Conservation (phyloP, 169 alveolate species). For the Plasmodium blacklocki region DNA sequence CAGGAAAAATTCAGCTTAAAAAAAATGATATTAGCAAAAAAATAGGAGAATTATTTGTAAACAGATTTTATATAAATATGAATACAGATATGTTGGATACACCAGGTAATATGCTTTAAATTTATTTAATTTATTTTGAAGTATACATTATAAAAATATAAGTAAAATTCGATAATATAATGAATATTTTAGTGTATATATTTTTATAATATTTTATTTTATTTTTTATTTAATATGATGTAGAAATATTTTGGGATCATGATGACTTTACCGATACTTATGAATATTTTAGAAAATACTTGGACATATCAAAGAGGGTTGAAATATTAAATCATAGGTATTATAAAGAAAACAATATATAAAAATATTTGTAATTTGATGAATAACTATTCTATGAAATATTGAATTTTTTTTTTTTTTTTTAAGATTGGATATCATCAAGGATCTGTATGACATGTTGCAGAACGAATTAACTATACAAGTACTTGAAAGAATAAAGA, state of each 20-base stretch:
- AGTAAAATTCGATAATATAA: not conserved
- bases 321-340: conserved; percentile 89
- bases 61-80: conserved; percentile 88
- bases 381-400: no score
- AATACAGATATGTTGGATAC: conserved; percentile 90
- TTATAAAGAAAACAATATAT: not conserved
- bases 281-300: conserved; percentile 83
- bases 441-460: conserved; percentile 90
- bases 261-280: conserved; percentile 89
- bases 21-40: conserved; percentile 87
- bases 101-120: conserved; percentile 78
- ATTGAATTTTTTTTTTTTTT: not conserved
- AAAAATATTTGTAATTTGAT: not conserved
- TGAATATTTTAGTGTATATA: not conserved
- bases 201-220: not conserved
- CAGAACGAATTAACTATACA: conserved; percentile 87
- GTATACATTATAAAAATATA: not conserved
- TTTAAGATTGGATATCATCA: conserved; percentile 85
- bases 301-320: conserved; percentile 90
- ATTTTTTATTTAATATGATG: not conserved
- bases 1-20: conserved; percentile 86
- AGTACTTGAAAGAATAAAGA: conserved; percentile 30
- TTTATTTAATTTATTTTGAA: not conserved
- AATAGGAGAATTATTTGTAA: conserved; percentile 89
- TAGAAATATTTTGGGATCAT: conserved; percentile 90